A percentile compares a stretch with the other conserved stretches of the same genome.
phyloP scores from a whole-genome alignment of 345 rosid genomes.

The Acer campestre region DNA sequence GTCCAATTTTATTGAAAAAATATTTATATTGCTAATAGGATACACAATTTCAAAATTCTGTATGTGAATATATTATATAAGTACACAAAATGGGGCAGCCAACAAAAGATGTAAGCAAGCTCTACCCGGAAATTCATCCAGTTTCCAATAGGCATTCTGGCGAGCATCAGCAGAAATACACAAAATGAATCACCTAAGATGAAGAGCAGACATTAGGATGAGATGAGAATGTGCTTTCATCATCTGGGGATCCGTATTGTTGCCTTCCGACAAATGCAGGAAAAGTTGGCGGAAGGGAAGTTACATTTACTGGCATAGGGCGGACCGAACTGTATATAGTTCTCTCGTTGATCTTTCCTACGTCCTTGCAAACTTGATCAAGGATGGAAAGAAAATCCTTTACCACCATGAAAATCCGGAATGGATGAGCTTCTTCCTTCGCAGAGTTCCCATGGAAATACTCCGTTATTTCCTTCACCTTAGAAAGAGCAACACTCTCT shows the following conservation, averaged over 20 bases:
- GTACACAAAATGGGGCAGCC: conserved; percentile 13
- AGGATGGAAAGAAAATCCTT: conserved; percentile 85
- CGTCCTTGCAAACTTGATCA: conserved; percentile 93
- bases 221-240: conserved; percentile 36
- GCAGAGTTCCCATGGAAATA: conserved; percentile 89
- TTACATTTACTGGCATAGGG: conserved; percentile 38
- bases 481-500: conserved; percentile 43
- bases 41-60: conserved; percentile 13
- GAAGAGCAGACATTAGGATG: conserved; percentile 1
- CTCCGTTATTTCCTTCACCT: conserved; percentile 76
- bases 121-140: neutral
- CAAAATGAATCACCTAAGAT: neutral
- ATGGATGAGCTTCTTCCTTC: conserved; percentile 79
- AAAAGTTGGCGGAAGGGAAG: conserved; percentile 42
- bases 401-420: conserved; percentile 75
- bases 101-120: neutral
- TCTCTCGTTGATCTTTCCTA: conserved; percentile 82
- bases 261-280: conserved; percentile 43
- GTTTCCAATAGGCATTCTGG: neutral
- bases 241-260: conserved; percentile 39
- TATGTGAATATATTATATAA: conserved; percentile 6
- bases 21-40: neutral
- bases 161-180: neutral
- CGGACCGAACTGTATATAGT: conserved; percentile 61
- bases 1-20: no score